phyloP scores from a whole-genome alignment of 495 filamentous ascomycete species.

The Talaromyces adpressus region DNA sequence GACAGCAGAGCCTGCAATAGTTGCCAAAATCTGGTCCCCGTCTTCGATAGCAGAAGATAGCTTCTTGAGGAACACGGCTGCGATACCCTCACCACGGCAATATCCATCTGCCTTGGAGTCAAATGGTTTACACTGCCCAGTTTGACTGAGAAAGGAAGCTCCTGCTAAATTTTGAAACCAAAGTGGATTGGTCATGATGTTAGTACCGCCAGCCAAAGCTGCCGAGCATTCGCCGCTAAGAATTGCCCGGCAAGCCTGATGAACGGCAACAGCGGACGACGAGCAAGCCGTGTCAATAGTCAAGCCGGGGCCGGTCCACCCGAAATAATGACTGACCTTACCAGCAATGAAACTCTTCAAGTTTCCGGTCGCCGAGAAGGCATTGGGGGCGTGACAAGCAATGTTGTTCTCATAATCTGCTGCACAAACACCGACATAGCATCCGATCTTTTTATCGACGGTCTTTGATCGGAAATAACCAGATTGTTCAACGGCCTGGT shows the following conservation, averaged over 20 bases:
- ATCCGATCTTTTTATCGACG: slow-evolving; percentile 18
- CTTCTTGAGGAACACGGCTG: slow-evolving; percentile 58
- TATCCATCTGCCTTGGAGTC: slow-evolving; percentile 67
- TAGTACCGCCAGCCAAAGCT: slow-evolving; percentile 37
- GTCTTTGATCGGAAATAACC: slow-evolving; percentile 25
- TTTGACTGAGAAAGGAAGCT: slow-evolving; percentile 32
- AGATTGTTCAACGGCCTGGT: slow-evolving; percentile 41
- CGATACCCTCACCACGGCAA: slow-evolving; percentile 64
- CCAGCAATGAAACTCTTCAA: slow-evolving; percentile 30
- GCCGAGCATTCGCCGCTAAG: slow-evolving; percentile 27
- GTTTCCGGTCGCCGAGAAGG: slow-evolving; percentile 31
- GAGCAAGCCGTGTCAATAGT: slow-evolving; percentile 44
- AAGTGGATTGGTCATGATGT: slow-evolving; percentile 31
- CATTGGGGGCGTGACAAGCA: slow-evolving; percentile 23
- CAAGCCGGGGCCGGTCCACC: slow-evolving; percentile 40
- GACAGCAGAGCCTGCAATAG: slow-evolving; percentile 53
- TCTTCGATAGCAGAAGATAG: slow-evolving; percentile 54
- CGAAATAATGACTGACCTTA: slow-evolving; percentile 35
- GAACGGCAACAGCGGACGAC: slow-evolving; percentile 32
- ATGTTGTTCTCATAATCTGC: slow-evolving; percentile 30
- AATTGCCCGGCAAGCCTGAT: slow-evolving; percentile 30
- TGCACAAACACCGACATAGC: slow-evolving; percentile 24
- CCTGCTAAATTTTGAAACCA: slow-evolving; percentile 29
- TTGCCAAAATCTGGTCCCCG: slow-evolving; percentile 55
- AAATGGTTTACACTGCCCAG: slow-evolving; percentile 59